A percentile compares a stretch with the other conserved stretches of the same genome.
These are phyloP conservation scores for Paecilomyces formosus DNA, from an alignment of 2,329 filamentous ascomycete genomes.

Conservation along the genomic window DNA sequence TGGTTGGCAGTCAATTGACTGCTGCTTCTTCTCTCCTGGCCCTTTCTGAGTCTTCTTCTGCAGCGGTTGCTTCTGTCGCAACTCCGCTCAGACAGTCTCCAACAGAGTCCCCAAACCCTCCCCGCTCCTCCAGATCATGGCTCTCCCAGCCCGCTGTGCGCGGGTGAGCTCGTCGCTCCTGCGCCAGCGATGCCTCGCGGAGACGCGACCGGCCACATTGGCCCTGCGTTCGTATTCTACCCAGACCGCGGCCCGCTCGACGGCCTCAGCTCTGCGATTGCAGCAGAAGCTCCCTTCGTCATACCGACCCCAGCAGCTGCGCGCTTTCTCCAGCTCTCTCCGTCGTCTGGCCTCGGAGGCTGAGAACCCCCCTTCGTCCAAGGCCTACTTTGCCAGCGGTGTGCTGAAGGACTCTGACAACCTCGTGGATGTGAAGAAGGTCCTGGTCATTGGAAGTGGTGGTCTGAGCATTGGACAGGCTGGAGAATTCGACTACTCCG, in stretches of 20 bases:
- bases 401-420: constrained; percentile 69
- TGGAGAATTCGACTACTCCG: constrained; percentile 97
- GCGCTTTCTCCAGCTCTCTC: constrained; percentile 35
- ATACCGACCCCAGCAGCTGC: constrained; percentile 34
- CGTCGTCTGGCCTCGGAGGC: constrained; percentile 35
- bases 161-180: constrained; percentile 33
- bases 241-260: constrained; percentile 23
- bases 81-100: neutral
- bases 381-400: constrained; percentile 84
- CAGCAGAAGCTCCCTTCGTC: constrained; percentile 27
- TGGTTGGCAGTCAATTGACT: constrained; percentile 4
- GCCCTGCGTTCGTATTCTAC: constrained; percentile 32
- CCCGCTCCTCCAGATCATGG: constrained; percentile 33
- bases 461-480: constrained; percentile 95
- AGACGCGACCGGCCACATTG: constrained; percentile 26
- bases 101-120: constrained; percentile 3
- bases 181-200: constrained; percentile 34
- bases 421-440: constrained; percentile 88
- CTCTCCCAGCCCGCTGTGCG: constrained; percentile 39
- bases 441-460: constrained; percentile 90
- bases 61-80: neutral
- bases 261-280: constrained; percentile 26
- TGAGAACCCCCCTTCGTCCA: constrained; percentile 68
- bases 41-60: constrained; percentile 4
- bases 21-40: constrained; percentile 8